Evolutionary conservation across 352 stramenopile genomes (phyloP), one percentile per base, ranked within the genome.

Genomic region (Globisporangium okanoganense): DNA sequence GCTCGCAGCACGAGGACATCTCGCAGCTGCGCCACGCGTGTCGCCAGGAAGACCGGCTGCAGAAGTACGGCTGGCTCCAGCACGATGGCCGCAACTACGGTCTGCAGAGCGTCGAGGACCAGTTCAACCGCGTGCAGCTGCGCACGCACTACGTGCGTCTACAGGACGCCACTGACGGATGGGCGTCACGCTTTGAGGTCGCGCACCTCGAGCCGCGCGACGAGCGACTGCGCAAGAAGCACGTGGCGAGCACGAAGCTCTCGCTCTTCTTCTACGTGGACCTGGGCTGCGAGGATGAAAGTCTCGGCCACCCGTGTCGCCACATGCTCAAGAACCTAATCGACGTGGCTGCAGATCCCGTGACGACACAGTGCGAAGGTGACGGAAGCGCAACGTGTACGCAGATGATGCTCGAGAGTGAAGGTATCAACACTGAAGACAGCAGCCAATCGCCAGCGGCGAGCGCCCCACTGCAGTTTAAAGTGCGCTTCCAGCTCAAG

Each of bases 231-330:
- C 65, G 58, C 6, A 70, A 72, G 40, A 67, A 71, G 56, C 31
- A 65, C 10, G 71, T 83, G 20, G 56, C 61, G 8, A 60, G 35
- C n/a, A 92, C 81, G 57, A 85, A 83, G 54, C 40, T 89, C 10
- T 92, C 85, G 44, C 70, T 94, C 8, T 92, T 89, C 47, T 92
- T 91, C 65, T 94, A 92, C 45, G 62, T 92, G 7, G 85, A 94
- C 36, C 48, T 92, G 31, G 68, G 76, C 24, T 94, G 85, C 50
- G 81, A 68, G 43, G 85, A 94, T 56, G 85, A 94, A 55, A 75
- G 62, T 44, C 55, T 88, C 50, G 58, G 59, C 2, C 61, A 85
- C 44, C 24, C 56, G 14, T 94, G 85, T 56, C 78, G 81, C n/a
- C 38, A 76, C 0, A 71, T 67, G 41, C 56, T 90, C 13, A 68